Percentiles rank a stretch among this genome's conserved stretches.
These are phyloP conservation scores for Chrysosporium queenslandicum DNA, from an alignment of 2,329 filamentous ascomycete species.

Conservation along the genomic window DNA sequence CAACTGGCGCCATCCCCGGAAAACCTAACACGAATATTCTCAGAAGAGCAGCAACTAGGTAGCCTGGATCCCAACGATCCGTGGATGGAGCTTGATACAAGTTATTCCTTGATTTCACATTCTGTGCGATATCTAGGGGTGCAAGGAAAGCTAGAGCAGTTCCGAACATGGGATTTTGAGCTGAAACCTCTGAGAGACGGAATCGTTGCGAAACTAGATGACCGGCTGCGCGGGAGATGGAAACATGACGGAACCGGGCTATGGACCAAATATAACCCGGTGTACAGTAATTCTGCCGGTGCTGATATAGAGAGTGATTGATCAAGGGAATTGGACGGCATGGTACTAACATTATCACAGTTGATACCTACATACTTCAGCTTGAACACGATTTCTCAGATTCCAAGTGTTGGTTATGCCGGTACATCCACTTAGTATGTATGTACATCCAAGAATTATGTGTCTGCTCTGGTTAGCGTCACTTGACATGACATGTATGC, in stretches of 20 bases:
- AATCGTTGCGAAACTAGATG: conserved; percentile 21
- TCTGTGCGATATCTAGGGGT: conserved; percentile 24
- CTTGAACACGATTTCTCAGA: no score
- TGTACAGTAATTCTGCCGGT: background rate
- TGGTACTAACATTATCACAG: background rate
- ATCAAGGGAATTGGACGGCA: background rate
- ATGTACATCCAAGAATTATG: background rate
- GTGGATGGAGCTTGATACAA: conserved; percentile 47
- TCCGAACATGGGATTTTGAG: conserved; percentile 27
- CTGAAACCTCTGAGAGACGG: conserved; percentile 25
- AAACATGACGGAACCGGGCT: conserved; percentile 24
- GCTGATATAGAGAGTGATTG: background rate
- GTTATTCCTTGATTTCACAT: conserved; percentile 40
- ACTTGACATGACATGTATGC: no score
- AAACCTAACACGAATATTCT: conserved; percentile 26
- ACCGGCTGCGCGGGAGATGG: conserved; percentile 24
- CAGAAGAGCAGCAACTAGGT: conserved; percentile 29
- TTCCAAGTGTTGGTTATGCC: no score
- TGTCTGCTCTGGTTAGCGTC: background rate
- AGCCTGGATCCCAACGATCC: conserved; percentile 36
- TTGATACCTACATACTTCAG: no score
- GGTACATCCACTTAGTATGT: no score
- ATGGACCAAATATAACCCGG: conserved; percentile 20
- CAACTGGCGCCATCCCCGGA: conserved; percentile 39
- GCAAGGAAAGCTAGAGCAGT: conserved; percentile 20